Conservation (phyloP, 352 stramenopile genomes). For the Globisporangium rhizosaccharum region DNA sequence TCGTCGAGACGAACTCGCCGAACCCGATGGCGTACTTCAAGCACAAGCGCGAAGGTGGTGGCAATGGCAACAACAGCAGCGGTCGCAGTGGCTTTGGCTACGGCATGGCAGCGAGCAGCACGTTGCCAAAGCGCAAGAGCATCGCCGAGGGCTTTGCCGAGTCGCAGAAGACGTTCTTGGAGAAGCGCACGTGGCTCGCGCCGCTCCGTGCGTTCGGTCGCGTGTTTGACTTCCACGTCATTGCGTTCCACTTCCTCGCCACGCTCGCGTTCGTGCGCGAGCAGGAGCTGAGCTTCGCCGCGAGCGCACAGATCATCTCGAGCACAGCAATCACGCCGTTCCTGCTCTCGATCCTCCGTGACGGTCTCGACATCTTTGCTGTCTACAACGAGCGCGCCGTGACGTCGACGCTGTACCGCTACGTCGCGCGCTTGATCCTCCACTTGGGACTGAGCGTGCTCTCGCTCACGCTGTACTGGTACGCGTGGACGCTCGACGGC, state of each 20-base stretch:
- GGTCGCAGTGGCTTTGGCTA: constrained; percentile 17
- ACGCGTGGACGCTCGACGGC: constrained; percentile 56
- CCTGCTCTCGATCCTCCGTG: constrained; percentile 85
- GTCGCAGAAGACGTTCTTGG: constrained; percentile 96
- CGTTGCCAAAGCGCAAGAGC: constrained; percentile 59
- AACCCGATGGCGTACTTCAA: constrained; percentile 60
- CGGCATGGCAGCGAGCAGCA: constrained; percentile 12
- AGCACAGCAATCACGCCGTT: constrained; percentile 91
- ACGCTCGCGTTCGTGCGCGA: constrained; percentile 90
- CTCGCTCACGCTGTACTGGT: constrained; percentile 78
- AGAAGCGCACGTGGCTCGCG: constrained; percentile 96
- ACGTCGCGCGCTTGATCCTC: constrained; percentile 82
- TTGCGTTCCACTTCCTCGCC: constrained; percentile 95
- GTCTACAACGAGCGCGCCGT: constrained; percentile 58
- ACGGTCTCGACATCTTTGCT: constrained; percentile 89
- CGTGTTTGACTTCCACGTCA: constrained; percentile 97
- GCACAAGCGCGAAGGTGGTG: constrained; percentile 25
- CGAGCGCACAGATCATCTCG: constrained; percentile 83
- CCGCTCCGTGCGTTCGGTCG: constrained; percentile 93
- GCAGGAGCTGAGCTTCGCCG: constrained; percentile 87
- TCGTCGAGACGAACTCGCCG: constrained; percentile 65
- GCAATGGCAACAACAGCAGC: constrained; percentile 6
- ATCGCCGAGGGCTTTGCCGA: constrained; percentile 87
- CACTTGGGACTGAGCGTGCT: constrained; percentile 56
- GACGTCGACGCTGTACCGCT: constrained; percentile 64